Base-by-base conservation (phyloP, 78 protist species). In the Dictyostelium intermedium region DNA sequence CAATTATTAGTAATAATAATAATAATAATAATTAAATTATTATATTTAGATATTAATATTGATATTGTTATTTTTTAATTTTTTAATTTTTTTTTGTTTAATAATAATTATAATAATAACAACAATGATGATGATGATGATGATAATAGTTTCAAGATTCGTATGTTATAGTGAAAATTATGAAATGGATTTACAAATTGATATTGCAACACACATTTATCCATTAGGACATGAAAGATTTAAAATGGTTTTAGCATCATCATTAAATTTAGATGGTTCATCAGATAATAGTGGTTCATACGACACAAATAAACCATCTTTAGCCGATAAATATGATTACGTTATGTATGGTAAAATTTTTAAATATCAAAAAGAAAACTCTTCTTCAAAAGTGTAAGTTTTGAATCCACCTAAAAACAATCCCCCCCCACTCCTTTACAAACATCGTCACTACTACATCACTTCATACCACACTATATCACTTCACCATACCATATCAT, bases 261-360 rank as follows among this genome's bases (percentile, higher is more conserved):
- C 96, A 61, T 84, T 98, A 23, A 83, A 79, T 2, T 27, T 81
- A n/a, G 98, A 97, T 35, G 99, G 98, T 56, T 20, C 84, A 50
- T 76, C 91, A 23, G 98, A 96, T 25, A 35, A 66, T 8, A 13
- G 23, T 27, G 77, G 77, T 70, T 25, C 43, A 32, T 96, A 76
- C 73, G 97, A 96, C 39, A 41, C 79, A 18, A 45, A 84, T 5
- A 35, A 73, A 73, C 91, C 92, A 45, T 79, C 93, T 16, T 84
- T 83, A 18, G 97, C 97, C 8, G 98, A 97, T 82, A 85, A 95
- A 34, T 96, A 82, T 72, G 98, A 97, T 66, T 98, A 98, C 50
- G 99, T 96, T 43, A 96, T 96, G 97, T 73, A 89, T 82, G 99
- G 99, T 35, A 97, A 96, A 34, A 96, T 98, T 35, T 98, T 92